Evolutionary conservation across 2,329 filamentous ascomycete genomes (phyloP).

Genomic region (Aspergillus aculeatus): DNA sequence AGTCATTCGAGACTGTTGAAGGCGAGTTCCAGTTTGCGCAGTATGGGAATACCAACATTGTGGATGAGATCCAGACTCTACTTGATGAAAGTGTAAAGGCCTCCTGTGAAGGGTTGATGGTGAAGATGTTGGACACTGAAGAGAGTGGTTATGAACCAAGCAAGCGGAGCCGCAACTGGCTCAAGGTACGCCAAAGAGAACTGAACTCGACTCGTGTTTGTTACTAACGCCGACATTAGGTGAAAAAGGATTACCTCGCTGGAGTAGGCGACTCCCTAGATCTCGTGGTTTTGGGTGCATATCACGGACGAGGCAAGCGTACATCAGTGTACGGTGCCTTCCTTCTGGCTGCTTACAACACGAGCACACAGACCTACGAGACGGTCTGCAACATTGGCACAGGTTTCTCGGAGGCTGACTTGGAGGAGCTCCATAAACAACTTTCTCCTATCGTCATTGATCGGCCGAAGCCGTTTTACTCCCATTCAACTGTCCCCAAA

Average conservation of each 20-base stretch:
- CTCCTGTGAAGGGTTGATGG: constrained; percentile 96
- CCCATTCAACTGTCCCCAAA: constrained; percentile 77
- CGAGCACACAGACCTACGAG: constrained; percentile 77
- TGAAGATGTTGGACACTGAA: constrained; percentile 94
- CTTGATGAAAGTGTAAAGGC: constrained; percentile 94
- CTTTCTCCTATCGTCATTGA: constrained; percentile 80
- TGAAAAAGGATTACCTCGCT: constrained; percentile 97
- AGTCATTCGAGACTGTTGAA: constrained; percentile 73
- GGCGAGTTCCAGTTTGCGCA: constrained; percentile 92
- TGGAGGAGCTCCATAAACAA: constrained; percentile 79
- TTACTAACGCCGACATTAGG: constrained; percentile 47
- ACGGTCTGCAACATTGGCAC: constrained; percentile 98
- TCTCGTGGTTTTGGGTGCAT: constrained; percentile 91
- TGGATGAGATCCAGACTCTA: constrained; percentile 90
- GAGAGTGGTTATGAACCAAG: constrained; percentile 96
- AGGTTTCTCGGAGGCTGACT: constrained; percentile 88
- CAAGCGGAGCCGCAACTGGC: constrained; percentile 95
- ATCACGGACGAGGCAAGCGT: constrained; percentile 91
- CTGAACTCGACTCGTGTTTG: background rate
- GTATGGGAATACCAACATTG: constrained; percentile 78
- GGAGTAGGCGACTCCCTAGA: constrained; percentile 95
- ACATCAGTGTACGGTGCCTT: constrained; percentile 96
- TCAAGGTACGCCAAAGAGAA: constrained; percentile 65
- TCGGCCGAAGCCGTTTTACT: constrained; percentile 89
- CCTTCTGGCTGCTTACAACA: constrained; percentile 89